Percentiles rank a stretch among this genome's conserved stretches.
Conservation (phyloP, 2,329 filamentous ascomycete species). For the Fusarium succisae region DNA sequence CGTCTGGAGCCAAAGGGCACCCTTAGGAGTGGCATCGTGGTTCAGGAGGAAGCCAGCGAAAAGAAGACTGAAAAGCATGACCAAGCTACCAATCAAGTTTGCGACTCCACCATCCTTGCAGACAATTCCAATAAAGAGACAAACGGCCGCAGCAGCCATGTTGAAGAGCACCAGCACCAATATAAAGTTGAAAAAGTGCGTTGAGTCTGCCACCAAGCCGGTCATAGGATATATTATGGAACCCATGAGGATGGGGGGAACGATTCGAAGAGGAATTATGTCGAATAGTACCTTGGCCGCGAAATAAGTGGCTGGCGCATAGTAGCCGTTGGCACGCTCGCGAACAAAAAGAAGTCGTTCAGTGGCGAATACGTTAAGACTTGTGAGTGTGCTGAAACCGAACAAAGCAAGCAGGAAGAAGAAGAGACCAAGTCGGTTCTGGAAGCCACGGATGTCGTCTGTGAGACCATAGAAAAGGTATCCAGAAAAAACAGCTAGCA, state of each 20-base stretch:
- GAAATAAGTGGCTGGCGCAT: slow-evolving; percentile 93
- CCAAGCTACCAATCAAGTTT: slow-evolving; percentile 90
- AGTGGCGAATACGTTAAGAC: slow-evolving; percentile 89
- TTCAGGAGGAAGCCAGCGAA: slow-evolving; percentile 96
- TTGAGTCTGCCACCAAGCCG: slow-evolving; percentile 81
- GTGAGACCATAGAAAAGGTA: slow-evolving; percentile 97
- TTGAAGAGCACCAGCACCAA: slow-evolving; percentile 96
- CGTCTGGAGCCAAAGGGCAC: slow-evolving; percentile 89
- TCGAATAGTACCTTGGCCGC: slow-evolving; percentile 97
- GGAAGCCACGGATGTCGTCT: slow-evolving; percentile 96
- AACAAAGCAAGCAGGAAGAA: slow-evolving; percentile 97
- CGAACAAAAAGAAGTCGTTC: slow-evolving; percentile 92
- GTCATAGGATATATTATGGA: slow-evolving; percentile 99
- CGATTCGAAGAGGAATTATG: slow-evolving; percentile 90
- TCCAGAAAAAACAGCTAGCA: slow-evolving; percentile 92
- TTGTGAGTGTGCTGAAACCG: slow-evolving; percentile 95
- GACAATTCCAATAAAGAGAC: slow-evolving; percentile 94
- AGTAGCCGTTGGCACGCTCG: slow-evolving; percentile 96
- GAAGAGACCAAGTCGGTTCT: slow-evolving; percentile 95
- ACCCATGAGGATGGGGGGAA: slow-evolving; percentile 94
- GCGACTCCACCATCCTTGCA: slow-evolving; percentile 92
- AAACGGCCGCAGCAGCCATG: slow-evolving; percentile 90
- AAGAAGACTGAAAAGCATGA: slow-evolving; percentile 96
- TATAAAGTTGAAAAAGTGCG: slow-evolving; percentile 91
- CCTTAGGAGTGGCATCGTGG: slow-evolving; percentile 87